Evolutionary conservation across 768 basidiomycete species (phyloP).

Genomic region (Mycena belliarum): DNA sequence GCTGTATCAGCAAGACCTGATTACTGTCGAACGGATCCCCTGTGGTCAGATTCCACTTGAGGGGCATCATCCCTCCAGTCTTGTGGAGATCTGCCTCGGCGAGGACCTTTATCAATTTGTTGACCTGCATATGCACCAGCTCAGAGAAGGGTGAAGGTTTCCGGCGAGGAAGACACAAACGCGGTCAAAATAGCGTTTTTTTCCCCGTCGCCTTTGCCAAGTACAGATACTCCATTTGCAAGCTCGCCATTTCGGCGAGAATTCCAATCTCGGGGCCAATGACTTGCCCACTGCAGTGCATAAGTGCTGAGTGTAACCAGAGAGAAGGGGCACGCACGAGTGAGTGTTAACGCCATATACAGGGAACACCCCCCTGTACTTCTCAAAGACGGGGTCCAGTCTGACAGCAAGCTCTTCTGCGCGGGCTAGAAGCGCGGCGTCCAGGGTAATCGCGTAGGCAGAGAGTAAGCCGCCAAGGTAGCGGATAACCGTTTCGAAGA

Average conservation of each 20-base stretch:
- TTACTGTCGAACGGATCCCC: constrained; percentile 50
- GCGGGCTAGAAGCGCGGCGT: constrained; percentile 60
- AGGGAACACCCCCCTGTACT: constrained; percentile 64
- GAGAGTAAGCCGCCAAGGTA: constrained; percentile 88
- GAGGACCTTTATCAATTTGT: constrained; percentile 50
- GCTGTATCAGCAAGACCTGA: constrained; percentile 14
- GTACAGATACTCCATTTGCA: constrained; percentile 86
- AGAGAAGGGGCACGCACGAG: constrained; percentile 40
- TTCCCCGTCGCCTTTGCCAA: constrained; percentile 78
- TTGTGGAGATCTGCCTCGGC: constrained; percentile 42
- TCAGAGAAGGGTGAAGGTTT: not conserved
- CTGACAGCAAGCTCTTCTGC: constrained; percentile 79
- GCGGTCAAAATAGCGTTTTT: constrained; percentile 55
- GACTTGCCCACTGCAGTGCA: constrained; percentile 31
- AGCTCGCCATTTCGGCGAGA: constrained; percentile 80
- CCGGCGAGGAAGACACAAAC: constrained; percentile 34
- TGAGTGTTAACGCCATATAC: constrained; percentile 67
- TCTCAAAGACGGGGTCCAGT: constrained; percentile 73
- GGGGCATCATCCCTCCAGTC: constrained; percentile 67
- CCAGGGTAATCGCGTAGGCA: constrained; percentile 73
- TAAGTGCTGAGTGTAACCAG: not conserved
- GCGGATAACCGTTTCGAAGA: constrained; percentile 87
- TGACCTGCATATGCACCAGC: constrained; percentile 37
- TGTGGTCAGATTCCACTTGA: constrained; percentile 51
- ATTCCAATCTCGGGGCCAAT: constrained; percentile 39